Conservation (phyloP, 106 monocot genomes). For the Amphibolis antarctica region DNA sequence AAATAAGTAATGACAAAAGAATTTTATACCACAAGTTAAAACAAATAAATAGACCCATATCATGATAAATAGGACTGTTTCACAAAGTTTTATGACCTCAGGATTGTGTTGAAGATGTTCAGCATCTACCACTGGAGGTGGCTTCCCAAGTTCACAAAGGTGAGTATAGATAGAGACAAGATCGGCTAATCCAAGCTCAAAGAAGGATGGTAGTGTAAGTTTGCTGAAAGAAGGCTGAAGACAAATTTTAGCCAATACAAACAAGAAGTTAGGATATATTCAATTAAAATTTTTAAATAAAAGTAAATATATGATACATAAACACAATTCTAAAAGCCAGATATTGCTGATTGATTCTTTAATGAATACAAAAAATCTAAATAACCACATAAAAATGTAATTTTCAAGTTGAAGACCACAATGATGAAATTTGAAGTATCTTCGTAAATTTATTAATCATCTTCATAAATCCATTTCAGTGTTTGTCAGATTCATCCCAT, state of each 20-base stretch:
- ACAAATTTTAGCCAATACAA: neutral
- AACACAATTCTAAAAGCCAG: too few species aligned
- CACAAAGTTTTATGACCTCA: slow-evolving; percentile 31
- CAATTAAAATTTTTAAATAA: too few species aligned
- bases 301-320: too few species aligned
- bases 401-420: too few species aligned
- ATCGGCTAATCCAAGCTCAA: slow-evolving; percentile 62
- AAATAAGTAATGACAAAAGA: neutral
- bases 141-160: slow-evolving; percentile 62
- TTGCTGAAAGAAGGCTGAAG: slow-evolving; percentile 74
- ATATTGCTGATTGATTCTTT: too few species aligned
- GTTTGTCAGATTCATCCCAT: too few species aligned
- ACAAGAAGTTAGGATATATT: too few species aligned
- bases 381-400: too few species aligned
- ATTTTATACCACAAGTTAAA: neutral
- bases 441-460: too few species aligned
- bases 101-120: slow-evolving; percentile 72
- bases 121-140: slow-evolving; percentile 84
- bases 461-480: too few species aligned
- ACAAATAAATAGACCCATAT: neutral
- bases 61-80: neutral
- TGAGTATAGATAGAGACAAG: slow-evolving; percentile 74
- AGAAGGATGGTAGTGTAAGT: slow-evolving; percentile 60
- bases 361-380: too few species aligned
- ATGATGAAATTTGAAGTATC: too few species aligned